Conservation (phyloP, 352 stramenopile species). For the Globisporangium cystogenes region DNA sequence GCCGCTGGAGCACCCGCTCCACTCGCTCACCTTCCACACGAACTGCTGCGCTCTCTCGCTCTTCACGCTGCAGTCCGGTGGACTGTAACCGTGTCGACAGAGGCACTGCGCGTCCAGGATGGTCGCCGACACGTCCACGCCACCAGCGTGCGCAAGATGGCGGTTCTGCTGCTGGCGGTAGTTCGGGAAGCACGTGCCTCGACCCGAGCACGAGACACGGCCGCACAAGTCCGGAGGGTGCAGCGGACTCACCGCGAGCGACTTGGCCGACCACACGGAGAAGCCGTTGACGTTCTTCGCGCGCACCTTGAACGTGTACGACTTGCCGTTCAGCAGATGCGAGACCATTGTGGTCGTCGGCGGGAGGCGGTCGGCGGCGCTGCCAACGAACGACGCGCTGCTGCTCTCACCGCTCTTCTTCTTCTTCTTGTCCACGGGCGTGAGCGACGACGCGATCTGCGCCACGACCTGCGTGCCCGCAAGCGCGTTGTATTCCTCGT, state of each 20-base stretch:
- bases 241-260: slow-evolving; percentile 57
- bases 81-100: slow-evolving; percentile 52
- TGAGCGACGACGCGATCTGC: slow-evolving; percentile 16
- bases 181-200: slow-evolving; percentile 63
- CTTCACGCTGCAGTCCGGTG: slow-evolving; percentile 61
- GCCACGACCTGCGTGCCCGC: slow-evolving; percentile 36
- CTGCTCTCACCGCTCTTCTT: slow-evolving; percentile 2
- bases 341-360: slow-evolving; percentile 36
- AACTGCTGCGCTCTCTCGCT: slow-evolving; percentile 26
- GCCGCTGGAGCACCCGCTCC: slow-evolving; percentile 49
- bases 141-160: not conserved
- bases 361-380: slow-evolving; percentile 4
- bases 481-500: slow-evolving; percentile 35
- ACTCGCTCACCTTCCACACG: slow-evolving; percentile 51
- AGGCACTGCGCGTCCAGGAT: slow-evolving; percentile 40
- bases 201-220: slow-evolving; percentile 49
- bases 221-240: slow-evolving; percentile 68
- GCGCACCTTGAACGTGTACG: slow-evolving; percentile 68
- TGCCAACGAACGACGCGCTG: not conserved
- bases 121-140: not conserved
- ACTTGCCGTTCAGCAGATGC: slow-evolving; percentile 48
- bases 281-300: slow-evolving; percentile 57
- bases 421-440: slow-evolving; percentile 6
- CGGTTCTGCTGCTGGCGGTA: slow-evolving; percentile 23
- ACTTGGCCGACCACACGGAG: slow-evolving; percentile 71